Percentiles rank a stretch among this genome's conserved stretches.
phyloP scores from a whole-genome alignment of 176 grass and related monocot genomes.

The barley (Hordeum vulgare) region MorexV3_pseudomolecules_assembly NC_058522.1:241797849-241798348 shows the following conservation, averaged over 20 bases:
- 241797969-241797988: conserved; percentile 28
- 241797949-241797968: conserved; percentile 32
- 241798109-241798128: conserved; percentile 40
- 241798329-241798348: neutral
- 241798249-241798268: conserved; percentile 23
- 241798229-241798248: conserved; percentile 3
- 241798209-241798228: conserved; percentile 40
- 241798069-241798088: conserved; percentile 76
- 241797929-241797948: conserved; percentile 15
- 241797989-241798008: conserved; percentile 58
- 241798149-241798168: conserved; percentile 42
- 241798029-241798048: conserved; percentile 56
- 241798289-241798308: conserved; percentile 33
- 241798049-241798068: conserved; percentile 68
- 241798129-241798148: conserved; percentile 56
- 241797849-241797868: conserved; percentile 24
- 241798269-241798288: conserved; percentile 42
- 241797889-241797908: conserved; percentile 25
- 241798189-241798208: conserved; percentile 52
- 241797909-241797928: conserved; percentile 39
- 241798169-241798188: conserved; percentile 65
- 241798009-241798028: conserved; percentile 71
- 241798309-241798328: conserved; percentile 14
- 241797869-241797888: conserved; percentile 18
- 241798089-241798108: conserved; percentile 41